A percentile compares a stretch with the other conserved stretches of the same genome.
phyloP scores from a whole-genome alignment of 164 flowering plant genomes.

The Chloranthus sessilifolius region DNA sequence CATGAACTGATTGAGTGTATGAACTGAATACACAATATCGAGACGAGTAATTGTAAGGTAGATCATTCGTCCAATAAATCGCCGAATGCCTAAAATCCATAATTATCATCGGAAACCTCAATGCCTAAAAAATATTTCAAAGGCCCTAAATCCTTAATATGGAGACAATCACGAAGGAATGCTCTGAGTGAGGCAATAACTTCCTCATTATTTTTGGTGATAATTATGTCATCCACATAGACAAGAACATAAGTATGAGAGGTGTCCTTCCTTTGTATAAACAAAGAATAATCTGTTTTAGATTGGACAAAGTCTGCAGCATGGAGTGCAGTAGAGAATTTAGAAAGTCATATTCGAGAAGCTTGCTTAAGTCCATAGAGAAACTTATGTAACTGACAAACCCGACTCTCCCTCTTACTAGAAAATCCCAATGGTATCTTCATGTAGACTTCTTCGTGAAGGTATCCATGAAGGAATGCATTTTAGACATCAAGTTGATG shows the following conservation, averaged over 20 bases:
- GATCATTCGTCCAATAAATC: not conserved
- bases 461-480: not conserved
- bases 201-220: not conserved
- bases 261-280: too few species aligned
- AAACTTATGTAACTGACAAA: not conserved
- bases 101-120: not conserved
- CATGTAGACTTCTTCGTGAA: constrained; percentile 3
- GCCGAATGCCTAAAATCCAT: not conserved
- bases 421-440: not conserved
- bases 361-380: not conserved
- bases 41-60: not conserved
- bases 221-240: constrained; percentile 1
- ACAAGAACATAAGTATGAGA: not conserved
- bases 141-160: constrained; percentile 1
- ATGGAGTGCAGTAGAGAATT: not conserved
- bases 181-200: not conserved
- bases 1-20: not conserved
- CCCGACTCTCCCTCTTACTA: not conserved
- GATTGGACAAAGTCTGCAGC: not conserved
- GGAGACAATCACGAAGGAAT: not conserved
- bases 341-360: constrained; percentile 1
- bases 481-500: not conserved
- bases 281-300: not conserved
- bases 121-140: not conserved
- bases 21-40: not conserved